Percentiles rank a stretch among this genome's conserved stretches.
Conservation (phyloP, 2,329 filamentous ascomycete genomes). For the Gaeumannomyces tritici region DNA sequence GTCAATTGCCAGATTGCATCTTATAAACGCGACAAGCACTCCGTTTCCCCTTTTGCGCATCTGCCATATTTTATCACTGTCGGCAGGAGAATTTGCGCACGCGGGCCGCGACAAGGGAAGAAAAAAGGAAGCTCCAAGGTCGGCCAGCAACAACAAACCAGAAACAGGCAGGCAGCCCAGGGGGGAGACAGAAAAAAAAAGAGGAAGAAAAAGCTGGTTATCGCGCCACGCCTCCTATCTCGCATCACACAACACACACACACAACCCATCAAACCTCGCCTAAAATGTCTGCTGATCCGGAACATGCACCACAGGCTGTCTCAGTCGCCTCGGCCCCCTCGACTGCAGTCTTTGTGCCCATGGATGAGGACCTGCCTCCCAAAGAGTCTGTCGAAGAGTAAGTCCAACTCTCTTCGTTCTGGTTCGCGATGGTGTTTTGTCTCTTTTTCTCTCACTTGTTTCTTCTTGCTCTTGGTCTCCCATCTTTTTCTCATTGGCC, state of each 20-base stretch:
- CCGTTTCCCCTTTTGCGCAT: neutral
- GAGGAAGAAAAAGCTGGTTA: neutral
- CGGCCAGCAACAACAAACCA: neutral
- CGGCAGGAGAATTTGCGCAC: neutral
- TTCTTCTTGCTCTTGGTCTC: constrained; percentile 4
- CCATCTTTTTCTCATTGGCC: neutral
- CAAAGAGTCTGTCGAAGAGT: neutral
- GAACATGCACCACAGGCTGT: neutral
- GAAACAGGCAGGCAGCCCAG: neutral
- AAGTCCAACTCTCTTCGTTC: neutral
- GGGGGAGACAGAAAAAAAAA: neutral
- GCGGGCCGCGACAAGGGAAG: neutral
- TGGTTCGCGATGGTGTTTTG: neutral
- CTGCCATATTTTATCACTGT: neutral
- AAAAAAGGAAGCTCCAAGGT: neutral
- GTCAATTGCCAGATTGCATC: neutral
- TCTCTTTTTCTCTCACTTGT: constrained; percentile 6
- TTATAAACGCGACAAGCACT: neutral
- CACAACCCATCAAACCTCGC: neutral
- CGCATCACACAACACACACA: neutral
- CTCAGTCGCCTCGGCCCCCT: neutral
- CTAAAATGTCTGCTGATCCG: neutral
- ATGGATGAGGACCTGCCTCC: neutral
- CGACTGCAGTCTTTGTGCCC: neutral
- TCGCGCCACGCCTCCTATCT: neutral